Conservation (phyloP, 257 asterid species). For the Solanum tacnaense region DNA sequence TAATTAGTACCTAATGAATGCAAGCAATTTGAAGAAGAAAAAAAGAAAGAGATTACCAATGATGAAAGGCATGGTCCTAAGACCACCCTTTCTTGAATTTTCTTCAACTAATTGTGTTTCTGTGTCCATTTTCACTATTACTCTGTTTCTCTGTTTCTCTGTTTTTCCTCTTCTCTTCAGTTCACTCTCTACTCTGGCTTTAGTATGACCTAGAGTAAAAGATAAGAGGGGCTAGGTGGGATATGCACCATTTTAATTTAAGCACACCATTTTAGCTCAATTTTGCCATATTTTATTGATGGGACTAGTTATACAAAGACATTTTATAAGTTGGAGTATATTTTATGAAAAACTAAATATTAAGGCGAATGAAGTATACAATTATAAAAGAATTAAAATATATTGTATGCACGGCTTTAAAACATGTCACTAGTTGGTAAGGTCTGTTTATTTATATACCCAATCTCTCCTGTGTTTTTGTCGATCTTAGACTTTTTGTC, state of each 20-base stretch:
- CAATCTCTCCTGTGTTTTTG: no score
- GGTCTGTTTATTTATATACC: no score
- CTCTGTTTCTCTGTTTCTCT: neutral
- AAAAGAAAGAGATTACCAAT: neutral
- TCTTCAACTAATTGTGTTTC: neutral
- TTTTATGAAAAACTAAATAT: no score
- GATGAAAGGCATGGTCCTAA: slow-evolving; percentile 13
- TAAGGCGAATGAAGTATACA: no score
- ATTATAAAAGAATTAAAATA: no score
- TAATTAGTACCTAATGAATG: no score
- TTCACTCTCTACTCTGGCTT: neutral
- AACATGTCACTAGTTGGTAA: no score
- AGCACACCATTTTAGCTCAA: neutral
- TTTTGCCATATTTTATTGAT: neutral
- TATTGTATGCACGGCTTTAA: no score
- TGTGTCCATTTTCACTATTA: neutral
- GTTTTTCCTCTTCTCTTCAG: neutral
- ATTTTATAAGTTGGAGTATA: no score
- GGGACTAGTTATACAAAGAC: neutral
- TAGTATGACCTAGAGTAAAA: neutral
- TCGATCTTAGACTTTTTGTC: no score
- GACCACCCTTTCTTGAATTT: slow-evolving; percentile 2
- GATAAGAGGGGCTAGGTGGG: neutral
- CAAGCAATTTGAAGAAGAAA: neutral
- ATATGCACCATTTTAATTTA: neutral